phyloP scores from a whole-genome alignment of 768 basidiomycete species.

The Mycena vitilis region DNA sequence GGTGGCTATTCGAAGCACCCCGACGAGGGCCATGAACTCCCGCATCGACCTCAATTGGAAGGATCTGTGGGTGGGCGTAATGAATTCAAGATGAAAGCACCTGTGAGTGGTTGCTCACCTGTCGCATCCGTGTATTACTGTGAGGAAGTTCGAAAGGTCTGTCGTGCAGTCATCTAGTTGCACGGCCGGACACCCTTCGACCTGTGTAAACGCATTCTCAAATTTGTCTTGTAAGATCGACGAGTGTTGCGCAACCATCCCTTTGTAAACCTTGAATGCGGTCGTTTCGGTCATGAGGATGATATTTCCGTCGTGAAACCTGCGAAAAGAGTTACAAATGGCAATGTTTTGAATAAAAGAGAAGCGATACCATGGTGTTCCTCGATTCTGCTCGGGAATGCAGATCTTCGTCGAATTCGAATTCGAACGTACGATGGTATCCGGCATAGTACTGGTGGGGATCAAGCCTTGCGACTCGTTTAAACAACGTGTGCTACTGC shows the following conservation, averaged over 20 bases:
- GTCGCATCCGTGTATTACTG: constrained; percentile 31
- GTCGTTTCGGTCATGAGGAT: constrained; percentile 17
- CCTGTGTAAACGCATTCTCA: constrained; percentile 1
- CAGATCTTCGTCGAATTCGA: constrained; percentile 35
- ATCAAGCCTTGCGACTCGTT: constrained; percentile 8
- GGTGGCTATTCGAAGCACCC: constrained; percentile 34
- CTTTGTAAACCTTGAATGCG: constrained; percentile 39
- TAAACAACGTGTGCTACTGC: constrained; percentile 30
- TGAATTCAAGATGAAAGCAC: background rate
- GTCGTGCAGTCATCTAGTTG: constrained; percentile 21
- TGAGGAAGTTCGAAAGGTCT: constrained; percentile 28
- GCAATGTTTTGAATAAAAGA: no score
- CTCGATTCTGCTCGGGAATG: constrained; percentile 29
- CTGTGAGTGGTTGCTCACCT: constrained; percentile 1
- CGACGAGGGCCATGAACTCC: constrained; percentile 19
- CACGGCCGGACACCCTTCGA: constrained; percentile 30
- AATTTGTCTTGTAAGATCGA: constrained; percentile 42
- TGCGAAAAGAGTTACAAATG: no score
- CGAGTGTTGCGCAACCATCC: constrained; percentile 40
- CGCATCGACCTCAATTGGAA: constrained; percentile 25
- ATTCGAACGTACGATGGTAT: constrained; percentile 32
- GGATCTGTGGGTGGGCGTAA: constrained; percentile 4
- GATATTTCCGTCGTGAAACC: constrained; percentile 30
- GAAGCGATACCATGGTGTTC: constrained; percentile 31
- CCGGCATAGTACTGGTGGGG: constrained; percentile 24